Conservation (phyloP, 768 basidiomycete genomes). For the Omphalotus guepiniiformis region DNA sequence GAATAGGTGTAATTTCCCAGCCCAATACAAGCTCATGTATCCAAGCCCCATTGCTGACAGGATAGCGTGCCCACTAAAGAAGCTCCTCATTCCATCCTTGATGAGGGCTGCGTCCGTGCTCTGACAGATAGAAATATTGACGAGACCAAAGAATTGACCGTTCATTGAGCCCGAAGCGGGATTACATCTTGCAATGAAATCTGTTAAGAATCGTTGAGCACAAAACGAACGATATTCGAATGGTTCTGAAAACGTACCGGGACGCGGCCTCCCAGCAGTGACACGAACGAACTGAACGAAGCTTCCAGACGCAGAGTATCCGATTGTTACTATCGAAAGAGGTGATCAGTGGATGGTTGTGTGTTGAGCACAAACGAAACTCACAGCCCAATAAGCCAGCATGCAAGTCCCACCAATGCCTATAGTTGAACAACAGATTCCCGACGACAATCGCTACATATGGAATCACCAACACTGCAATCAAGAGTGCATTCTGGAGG, state of each 20-base stretch:
- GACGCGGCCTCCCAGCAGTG: slow-evolving; percentile 18
- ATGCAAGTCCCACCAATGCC: slow-evolving; percentile 21
- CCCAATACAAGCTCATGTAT: slow-evolving; percentile 19
- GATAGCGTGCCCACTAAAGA: slow-evolving; percentile 24
- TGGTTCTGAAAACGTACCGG: slow-evolving; percentile 10
- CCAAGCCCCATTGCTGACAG: slow-evolving; percentile 17
- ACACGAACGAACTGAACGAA: slow-evolving; percentile 17
- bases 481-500: slow-evolving; percentile 1
- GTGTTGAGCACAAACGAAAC: background rate
- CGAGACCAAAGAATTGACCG: slow-evolving; percentile 18
- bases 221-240: background rate
- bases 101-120: slow-evolving; percentile 16
- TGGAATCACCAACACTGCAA: slow-evolving; percentile 1
- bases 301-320: slow-evolving; percentile 14
- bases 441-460: slow-evolving; percentile 17
- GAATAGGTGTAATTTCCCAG: slow-evolving; percentile 21
- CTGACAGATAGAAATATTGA: slow-evolving; percentile 19
- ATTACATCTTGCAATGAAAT: slow-evolving; percentile 21
- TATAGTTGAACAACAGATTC: slow-evolving; percentile 14
- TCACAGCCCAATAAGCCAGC: slow-evolving; percentile 18
- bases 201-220: slow-evolving; percentile 1
- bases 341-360: background rate
- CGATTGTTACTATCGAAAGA: slow-evolving; percentile 14
- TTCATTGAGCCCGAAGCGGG: slow-evolving; percentile 16
- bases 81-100: slow-evolving; percentile 22